A percentile compares a stretch with the other conserved stretches of the same genome.
Evolutionary conservation across 116 monocot genomes (phyloP).

Genomic region (Zostera marina): DNA sequence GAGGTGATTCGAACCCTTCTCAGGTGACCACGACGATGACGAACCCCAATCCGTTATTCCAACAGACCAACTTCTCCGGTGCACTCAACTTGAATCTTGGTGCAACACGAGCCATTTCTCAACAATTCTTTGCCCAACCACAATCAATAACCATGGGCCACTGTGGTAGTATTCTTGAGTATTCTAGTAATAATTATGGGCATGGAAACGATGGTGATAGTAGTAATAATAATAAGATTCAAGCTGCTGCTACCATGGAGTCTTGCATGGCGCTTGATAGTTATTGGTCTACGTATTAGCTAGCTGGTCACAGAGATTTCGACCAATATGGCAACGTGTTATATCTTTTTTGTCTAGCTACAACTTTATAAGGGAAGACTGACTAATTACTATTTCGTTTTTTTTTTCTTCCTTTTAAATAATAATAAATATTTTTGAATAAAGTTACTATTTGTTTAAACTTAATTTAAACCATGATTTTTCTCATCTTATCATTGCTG

Average conservation of each 20-base stretch:
- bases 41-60: neutral
- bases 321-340: too few species aligned
- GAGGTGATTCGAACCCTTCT: slow-evolving; percentile 12
- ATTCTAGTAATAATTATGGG: neutral
- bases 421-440: neutral
- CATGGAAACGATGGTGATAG: neutral
- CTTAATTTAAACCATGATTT: too few species aligned
- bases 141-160: neutral
- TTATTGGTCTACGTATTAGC: slow-evolving; percentile 53
- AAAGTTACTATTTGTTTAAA: too few species aligned
- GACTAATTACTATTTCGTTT: too few species aligned
- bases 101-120: neutral
- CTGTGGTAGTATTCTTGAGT: neutral
- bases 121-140: neutral
- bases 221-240: slow-evolving; percentile 18
- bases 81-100: slow-evolving; percentile 6
- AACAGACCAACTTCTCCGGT: neutral
- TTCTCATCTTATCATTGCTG: too few species aligned
- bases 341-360: too few species aligned
- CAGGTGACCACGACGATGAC: neutral
- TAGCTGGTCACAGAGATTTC: slow-evolving; percentile 1
- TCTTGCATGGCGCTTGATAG: slow-evolving; percentile 37
- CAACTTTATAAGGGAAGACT: too few species aligned
- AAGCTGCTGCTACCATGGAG: slow-evolving; percentile 13
- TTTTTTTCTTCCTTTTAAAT: neutral